Evolutionary conservation across 805 yeast genomes (phyloP).

Genomic region (Spathaspora girioi): DNA sequence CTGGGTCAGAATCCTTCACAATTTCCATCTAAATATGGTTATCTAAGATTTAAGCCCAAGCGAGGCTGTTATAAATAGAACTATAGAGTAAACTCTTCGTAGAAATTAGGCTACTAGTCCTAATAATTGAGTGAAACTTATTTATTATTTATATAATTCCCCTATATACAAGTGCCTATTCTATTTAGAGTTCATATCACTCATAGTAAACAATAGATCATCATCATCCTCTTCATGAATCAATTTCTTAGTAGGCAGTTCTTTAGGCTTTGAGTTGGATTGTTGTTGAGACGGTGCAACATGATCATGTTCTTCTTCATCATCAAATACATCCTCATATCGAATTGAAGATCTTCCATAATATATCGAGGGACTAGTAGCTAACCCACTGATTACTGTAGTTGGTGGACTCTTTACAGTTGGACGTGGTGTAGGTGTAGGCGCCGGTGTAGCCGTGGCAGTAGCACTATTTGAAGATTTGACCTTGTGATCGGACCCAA

Average conservation of each 20-base stretch:
- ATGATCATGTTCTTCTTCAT: conserved; percentile 45
- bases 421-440: not conserved
- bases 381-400: conserved; percentile 21
- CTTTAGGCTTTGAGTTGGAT: not conserved
- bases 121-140: no score
- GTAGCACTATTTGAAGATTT: not conserved
- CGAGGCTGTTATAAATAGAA: no score
- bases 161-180: conserved; percentile 7
- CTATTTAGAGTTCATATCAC: conserved; percentile 57
- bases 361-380: conserved; percentile 33
- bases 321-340: conserved; percentile 42
- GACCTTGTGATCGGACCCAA: not conserved
- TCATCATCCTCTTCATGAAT: conserved; percentile 44
- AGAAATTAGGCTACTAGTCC: no score
- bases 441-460: not conserved
- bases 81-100: no score
- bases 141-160: not conserved
- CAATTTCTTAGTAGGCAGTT: not conserved
- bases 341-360: conserved; percentile 18
- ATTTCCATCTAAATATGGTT: no score
- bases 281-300: not conserved
- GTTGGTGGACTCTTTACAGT: conserved; percentile 4
- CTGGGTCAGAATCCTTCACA: no score
- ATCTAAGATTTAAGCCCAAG: no score
- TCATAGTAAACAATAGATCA: conserved; percentile 66